These are phyloP conservation scores for Diaporthe ilicicola DNA, from an alignment of 2,329 filamentous ascomycete genomes.

Conservation along the genomic window DNA sequence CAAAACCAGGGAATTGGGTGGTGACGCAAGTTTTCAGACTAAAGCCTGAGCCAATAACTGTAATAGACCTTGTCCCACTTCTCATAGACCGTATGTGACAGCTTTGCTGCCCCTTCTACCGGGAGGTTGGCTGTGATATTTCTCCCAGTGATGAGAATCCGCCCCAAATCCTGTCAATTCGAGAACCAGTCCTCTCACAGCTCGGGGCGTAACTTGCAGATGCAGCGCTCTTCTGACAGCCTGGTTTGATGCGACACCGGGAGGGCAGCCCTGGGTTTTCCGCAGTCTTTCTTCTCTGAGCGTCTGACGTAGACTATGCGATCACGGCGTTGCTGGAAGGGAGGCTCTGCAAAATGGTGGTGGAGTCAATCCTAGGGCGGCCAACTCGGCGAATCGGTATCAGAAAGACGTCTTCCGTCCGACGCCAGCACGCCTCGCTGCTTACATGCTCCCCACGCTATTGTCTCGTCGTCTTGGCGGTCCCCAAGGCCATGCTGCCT, in stretches of 20 bases:
- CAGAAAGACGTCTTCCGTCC: background rate
- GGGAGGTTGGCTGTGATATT: background rate
- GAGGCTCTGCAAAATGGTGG: slow-evolving; percentile 16
- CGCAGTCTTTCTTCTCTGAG: background rate
- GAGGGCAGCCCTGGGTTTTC: background rate
- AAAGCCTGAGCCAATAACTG: background rate
- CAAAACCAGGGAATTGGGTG: background rate
- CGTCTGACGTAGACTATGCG: background rate
- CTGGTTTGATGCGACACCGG: background rate
- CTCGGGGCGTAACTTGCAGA: background rate
- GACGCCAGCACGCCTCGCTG: slow-evolving; percentile 21
- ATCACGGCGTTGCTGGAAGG: background rate
- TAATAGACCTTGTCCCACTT: background rate
- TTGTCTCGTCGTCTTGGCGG: slow-evolving; percentile 13
- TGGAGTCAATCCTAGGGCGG: background rate
- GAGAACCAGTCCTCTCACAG: background rate
- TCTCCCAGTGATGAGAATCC: background rate
- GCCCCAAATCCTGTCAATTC: background rate
- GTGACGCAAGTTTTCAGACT: background rate
- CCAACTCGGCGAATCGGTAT: background rate
- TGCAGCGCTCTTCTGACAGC: background rate
- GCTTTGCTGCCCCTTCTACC: no score
- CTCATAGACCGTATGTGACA: background rate
- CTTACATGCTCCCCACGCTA: slow-evolving; percentile 10
- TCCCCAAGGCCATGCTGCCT: background rate